Evolutionary conservation across 139 green algal genomes (phyloP), one percentile per base, ranked within the genome.

Genomic region (Picochlorum sp.): DNA sequence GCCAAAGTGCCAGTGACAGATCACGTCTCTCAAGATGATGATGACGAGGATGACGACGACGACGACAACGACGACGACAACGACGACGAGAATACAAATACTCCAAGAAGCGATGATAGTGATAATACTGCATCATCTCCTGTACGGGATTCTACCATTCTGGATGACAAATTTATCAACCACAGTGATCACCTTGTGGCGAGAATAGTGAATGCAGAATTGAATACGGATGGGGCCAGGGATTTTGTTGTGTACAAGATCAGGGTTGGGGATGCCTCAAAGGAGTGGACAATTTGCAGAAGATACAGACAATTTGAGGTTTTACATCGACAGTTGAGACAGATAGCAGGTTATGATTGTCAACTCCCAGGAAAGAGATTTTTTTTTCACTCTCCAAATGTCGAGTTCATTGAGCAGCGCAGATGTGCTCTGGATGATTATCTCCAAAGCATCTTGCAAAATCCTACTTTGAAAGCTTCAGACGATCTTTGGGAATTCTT

Each of bases 231-330:
- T 28, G 57, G 58, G 18, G 33, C 33, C 13, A 74, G 68, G 26
- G 80, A 86, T 36, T 75, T 77, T 59, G 81, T 85, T 6, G 69
- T 85, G 30, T 89, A 83, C 76, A 78, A 79, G 57, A 61, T 76
- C 29, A 45, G 50, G 44, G 28, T 88, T 37, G 70, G 67, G 2
- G 78, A 88, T 33, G 58, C 61, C 3, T 28, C 8, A 0, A 39
- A 30, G 0, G 77, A 87, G 69, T 89, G 81, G 81, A 85, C 81
- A 28, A 70, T 89, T 13, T 63, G 68, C 18, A 64, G 81, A 31
- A 67, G 81, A 16, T 87, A 81, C 64, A 77, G 79, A 24, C 76
- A 86, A 55, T 89, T 89, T 71, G 81, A 89, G 72, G 44, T 58
- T 9, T 69, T 89, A 36, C 81, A 89, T 67, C 72, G 77, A 39